Evolutionary conservation across 345 rosid species (phyloP), one percentile per base, ranked within the genome.

Genomic region (Alliaria petiolata): DNA sequence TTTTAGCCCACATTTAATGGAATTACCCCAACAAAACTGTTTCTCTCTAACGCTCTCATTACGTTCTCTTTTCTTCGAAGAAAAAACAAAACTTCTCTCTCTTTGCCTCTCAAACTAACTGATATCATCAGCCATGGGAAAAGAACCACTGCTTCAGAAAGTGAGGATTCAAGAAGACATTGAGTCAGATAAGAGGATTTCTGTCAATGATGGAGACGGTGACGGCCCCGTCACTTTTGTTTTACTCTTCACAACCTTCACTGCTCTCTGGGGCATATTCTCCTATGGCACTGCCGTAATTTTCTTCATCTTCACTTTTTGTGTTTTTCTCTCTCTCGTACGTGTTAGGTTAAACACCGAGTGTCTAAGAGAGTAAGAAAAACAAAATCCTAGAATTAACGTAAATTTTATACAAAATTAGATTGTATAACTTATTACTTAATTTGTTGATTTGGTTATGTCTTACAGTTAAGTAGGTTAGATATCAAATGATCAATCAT

Each of bases 241-340:
- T 38, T 15, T 77, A 42, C 72, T 77, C 38, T 33, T 59, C 33
- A 44, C 77, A 43, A 77, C 80, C 31, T 52, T 71, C 57, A 71
- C 76, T 77, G 74, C 60, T 35, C 69, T 77, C 17, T 77, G 73
- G n/a, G 63, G 80, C 31, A 71, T 52, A 44, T 77, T 65, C 59
- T 71, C 77, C 31, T 77, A 66, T 77, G 80, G 80, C 63, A 58
- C 69, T 71, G 72, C 80, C 28, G 80, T 77, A 71, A 66, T 36
- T 35, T 51, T 42, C 57, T 52, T 40, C 55, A 38, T 69, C 57
- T 56, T 57, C 44, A 62, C 53, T 57, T 49, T 22, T 38, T 64
- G 33, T 20, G 38, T 22, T 15, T 17, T 25, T 28, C 1, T 54
- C 31, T 36, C 31, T 22, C n/a, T n/a, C n/a, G n/a, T n/a, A n/a